phyloP scores from a whole-genome alignment of 164 flowering plant genomes.

The Macadamia integrifolia region DNA sequence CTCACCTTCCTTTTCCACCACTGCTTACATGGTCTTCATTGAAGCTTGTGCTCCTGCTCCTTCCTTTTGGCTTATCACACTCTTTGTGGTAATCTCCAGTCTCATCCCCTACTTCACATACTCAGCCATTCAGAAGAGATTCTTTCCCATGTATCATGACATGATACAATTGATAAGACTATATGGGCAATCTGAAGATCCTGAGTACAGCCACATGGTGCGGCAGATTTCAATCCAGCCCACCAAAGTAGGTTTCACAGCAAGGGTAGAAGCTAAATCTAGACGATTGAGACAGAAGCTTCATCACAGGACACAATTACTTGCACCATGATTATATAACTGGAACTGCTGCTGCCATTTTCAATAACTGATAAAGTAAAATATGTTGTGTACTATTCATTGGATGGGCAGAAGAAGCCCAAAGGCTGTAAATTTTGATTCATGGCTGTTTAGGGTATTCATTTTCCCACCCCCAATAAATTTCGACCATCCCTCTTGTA shows the following conservation, averaged over 20 bases:
- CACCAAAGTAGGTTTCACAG: constrained; percentile 66
- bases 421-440: constrained; percentile 17
- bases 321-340: not conserved
- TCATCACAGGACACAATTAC: not conserved
- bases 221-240: constrained; percentile 59
- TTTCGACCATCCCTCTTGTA: not conserved
- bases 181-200: constrained; percentile 57
- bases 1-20: constrained; percentile 43
- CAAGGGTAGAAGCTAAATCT: constrained; percentile 44
- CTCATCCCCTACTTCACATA: constrained; percentile 63
- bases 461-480: not conserved
- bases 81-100: constrained; percentile 46
- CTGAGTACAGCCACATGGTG: constrained; percentile 51
- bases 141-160: constrained; percentile 83
- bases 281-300: constrained; percentile 8
- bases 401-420: not conserved
- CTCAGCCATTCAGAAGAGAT: constrained; percentile 60
- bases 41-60: constrained; percentile 85
- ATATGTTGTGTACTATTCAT: not conserved
- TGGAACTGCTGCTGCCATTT: not conserved
- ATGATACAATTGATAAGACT: constrained; percentile 79
- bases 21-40: constrained; percentile 62
- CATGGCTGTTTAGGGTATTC: constrained; percentile 5
- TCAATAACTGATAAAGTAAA: not conserved
- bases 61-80: constrained; percentile 58